Percentiles rank a stretch among this genome's conserved stretches.
phyloP scores from a whole-genome alignment of 1,139 yeast genomes.

The Taiozyma sp. region DNA sequence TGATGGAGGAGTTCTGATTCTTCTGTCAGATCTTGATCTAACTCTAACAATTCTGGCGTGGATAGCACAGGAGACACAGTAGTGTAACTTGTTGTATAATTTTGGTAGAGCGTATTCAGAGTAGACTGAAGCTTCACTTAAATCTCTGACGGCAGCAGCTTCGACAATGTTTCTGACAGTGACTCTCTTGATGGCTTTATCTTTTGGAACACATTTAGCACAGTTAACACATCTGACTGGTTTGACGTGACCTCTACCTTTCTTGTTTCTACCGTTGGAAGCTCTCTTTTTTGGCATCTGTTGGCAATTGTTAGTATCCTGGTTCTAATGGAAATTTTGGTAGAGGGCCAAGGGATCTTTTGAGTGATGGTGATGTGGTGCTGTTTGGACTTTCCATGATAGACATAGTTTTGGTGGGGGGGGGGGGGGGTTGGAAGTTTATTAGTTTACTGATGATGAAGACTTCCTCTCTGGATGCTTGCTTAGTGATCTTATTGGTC shows the following conservation, averaged over 20 bases:
- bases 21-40: conserved; percentile 98
- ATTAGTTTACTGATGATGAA: no score
- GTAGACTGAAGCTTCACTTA: conserved; percentile 99
- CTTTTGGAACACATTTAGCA: conserved; percentile 99
- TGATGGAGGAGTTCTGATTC: conserved; percentile 98
- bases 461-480: no score
- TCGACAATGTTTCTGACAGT: conserved; percentile 99
- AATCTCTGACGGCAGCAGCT: conserved; percentile 99
- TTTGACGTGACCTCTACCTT: conserved; percentile 99
- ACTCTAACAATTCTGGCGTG: conserved; percentile 99
- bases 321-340: background rate
- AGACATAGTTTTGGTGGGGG: no score
- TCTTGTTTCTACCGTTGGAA: conserved; percentile 99
- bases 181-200: conserved; percentile 99
- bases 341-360: background rate
- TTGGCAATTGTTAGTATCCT: background rate
- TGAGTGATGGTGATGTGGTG: background rate
- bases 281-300: conserved; percentile 99
- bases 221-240: conserved; percentile 99
- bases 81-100: conserved; percentile 99
- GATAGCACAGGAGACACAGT: conserved; percentile 99
- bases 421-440: no score
- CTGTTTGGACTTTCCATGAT: background rate
- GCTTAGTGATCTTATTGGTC: background rate
- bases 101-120: conserved; percentile 99